Evolutionary conservation across 1,284 basidiomycete species (phyloP).

Genomic region (Moniliophthora roreri): DNA sequence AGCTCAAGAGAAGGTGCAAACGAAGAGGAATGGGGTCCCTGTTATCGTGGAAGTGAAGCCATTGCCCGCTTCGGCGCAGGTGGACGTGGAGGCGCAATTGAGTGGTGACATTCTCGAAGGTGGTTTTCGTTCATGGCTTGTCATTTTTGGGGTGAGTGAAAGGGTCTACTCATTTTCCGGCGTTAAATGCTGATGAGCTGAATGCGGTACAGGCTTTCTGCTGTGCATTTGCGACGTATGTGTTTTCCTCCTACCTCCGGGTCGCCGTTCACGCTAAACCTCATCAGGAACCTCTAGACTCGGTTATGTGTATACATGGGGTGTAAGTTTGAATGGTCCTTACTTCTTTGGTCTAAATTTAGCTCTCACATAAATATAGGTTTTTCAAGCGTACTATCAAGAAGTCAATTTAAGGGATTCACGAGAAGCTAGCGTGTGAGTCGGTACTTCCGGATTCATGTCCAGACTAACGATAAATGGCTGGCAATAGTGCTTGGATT

Average conservation of each 20-base stretch:
- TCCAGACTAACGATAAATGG: not conserved
- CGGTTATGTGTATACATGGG: not conserved
- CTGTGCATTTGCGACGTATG: not conserved
- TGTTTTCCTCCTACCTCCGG: not conserved
- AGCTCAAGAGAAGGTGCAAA: too few relatives aligned
- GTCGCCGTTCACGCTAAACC: not conserved
- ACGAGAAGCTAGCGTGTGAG: slow-evolving; percentile 57
- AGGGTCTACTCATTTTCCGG: too few relatives aligned
- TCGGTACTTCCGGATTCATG: slow-evolving; percentile 4
- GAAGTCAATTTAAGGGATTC: slow-evolving; percentile 35
- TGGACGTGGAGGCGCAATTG: too few relatives aligned
- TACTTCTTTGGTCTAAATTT: not conserved
- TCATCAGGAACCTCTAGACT: not conserved
- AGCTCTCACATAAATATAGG: slow-evolving; percentile 16
- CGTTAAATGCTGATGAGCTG: not conserved
- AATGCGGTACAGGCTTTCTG: not conserved
- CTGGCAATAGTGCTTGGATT: slow-evolving; percentile 61
- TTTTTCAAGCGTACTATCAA: slow-evolving; percentile 51
- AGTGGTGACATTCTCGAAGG: slow-evolving; percentile 11
- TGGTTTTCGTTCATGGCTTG: slow-evolving; percentile 12
- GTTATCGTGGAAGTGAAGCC: too few relatives aligned
- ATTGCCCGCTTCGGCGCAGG: too few relatives aligned
- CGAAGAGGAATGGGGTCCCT: too few relatives aligned
- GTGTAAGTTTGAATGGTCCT: slow-evolving; percentile 2
- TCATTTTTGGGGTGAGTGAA: slow-evolving; percentile 12